Base-by-base conservation (phyloP, 2,329 filamentous ascomycete species). In the Exserohilum turcica region DNA sequence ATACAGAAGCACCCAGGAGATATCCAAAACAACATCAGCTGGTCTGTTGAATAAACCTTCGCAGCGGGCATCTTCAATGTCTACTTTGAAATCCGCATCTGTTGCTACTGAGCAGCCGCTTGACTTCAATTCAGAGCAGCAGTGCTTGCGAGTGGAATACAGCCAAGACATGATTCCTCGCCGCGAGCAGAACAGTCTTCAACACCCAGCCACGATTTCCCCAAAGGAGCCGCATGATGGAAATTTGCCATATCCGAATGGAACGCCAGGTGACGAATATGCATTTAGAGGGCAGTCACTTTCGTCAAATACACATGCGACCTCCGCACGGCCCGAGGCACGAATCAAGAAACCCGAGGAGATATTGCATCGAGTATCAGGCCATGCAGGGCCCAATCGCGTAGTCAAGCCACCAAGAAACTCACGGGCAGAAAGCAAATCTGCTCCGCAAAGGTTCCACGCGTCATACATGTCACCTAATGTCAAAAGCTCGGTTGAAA, bases 391-490 rank as follows among this genome's bases (percentile, higher is more conserved):
- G 6, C 10, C 50, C 19, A 36, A 36, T 18, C 49, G 49, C 38
- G 49, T 67, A 6, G 29, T 19, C 5, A 65, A 66, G 29, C 8
- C 47, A 4, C 57, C 39, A 18, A 53, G 48, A 32, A 59, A 59
- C n/a, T 24, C 8, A 15, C 47, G 48, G n/a, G 6, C 13, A 9
- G 6, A 28, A 13, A 47, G 43, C 6, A 37, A 19, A 5, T 0
- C 19, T 4, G 16, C 12, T 2, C 15, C 31, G 2, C 24, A 38
- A 1, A n/a, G 3, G 2, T n/a, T 9, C 0, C 44, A 51, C n/a
- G 21, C 2, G 12, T 2, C 28, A 24, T 28, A 35, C 6, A 32
- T 32, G 2, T 44, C 35, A 16, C 10, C 27, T 12, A 19, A 10
- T 27, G 33, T 65, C 18, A 57, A 65, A 6, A 19, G 40, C 5